Base-by-base conservation (phyloP, 2,329 filamentous ascomycete genomes). In the Zymoseptoria ardabiliae region DNA sequence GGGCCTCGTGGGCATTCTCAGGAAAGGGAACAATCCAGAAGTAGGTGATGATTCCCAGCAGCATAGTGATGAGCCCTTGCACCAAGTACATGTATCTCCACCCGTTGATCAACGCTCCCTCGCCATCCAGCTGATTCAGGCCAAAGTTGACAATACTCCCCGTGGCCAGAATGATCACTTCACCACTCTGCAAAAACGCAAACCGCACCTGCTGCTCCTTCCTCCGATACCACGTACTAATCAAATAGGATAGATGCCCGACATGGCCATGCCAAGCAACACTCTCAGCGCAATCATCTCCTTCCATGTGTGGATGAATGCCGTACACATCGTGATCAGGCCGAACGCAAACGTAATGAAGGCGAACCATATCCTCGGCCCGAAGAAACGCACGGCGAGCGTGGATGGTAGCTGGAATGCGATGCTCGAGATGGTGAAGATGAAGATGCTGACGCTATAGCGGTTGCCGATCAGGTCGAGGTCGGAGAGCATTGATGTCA, bases 1-100 rank as follows among this genome's bases (percentile, higher is more conserved):
- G 81, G 55, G 81, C 85, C 11, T 73, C 73, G 56, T 83, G 76
- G 0, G 83, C 78, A 23, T 83, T 77, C 65, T 88, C 85, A 0
- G 85, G 85, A 62, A 89, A 88, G 67, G 88, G 85, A 50, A 88
- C 77, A 74, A 89, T 87, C 85, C 85, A 88, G 78, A 84, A 86
- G 67, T 85, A 88, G 0, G 85, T 87, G 11, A 79, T 59, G 28
- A 86, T 66, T 2, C 85, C 85, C 20, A 89, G 73, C 21, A 84
- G 71, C 19, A 71, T 71, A 4, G 85, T 80, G 64, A 88, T 83
- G 9, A 82, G 67, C 0, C 86, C 85, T 65, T 88, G 85, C 0
- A 88, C 82, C 0, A 88, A 70, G 64, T 85, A 89, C 84, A 88
- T 88, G 78, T 82, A 88, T 25, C 84, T 81, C 85, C 85, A 88